phyloP scores from a whole-genome alignment of 257 asterid genomes.

The Gentiana straminea region DNA sequence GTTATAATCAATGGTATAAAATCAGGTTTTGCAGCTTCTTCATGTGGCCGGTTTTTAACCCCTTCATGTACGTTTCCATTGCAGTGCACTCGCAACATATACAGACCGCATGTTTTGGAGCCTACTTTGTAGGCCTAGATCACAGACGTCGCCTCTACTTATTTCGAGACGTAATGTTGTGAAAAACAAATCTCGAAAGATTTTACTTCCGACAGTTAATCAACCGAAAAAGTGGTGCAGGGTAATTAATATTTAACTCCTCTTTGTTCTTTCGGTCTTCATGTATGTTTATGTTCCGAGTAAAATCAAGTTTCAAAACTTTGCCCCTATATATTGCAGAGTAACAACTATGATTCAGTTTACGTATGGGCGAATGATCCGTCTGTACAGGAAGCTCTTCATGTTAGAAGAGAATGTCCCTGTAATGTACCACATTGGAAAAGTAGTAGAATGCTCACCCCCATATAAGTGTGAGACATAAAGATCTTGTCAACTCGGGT shows the following conservation, averaged over 20 bases:
- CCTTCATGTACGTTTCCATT: not conserved
- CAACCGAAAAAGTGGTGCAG: not conserved
- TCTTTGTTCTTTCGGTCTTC: not conserved
- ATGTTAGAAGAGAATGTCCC: conserved; percentile 5
- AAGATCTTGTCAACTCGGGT: too few relatives aligned
- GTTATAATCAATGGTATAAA: too few relatives aligned
- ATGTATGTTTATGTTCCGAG: not conserved
- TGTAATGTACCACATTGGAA: too few relatives aligned
- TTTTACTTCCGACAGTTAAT: not conserved
- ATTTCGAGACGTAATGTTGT: not conserved
- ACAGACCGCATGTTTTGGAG: not conserved
- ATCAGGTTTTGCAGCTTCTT: too few relatives aligned
- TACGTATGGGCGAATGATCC: conserved; percentile 2
- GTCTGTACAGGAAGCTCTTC: conserved; percentile 16
- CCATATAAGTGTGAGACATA: too few relatives aligned
- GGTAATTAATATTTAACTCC: not conserved
- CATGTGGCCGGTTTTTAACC: too few relatives aligned
- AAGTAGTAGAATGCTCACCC: too few relatives aligned
- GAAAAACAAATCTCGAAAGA: not conserved
- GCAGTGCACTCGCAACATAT: not conserved
- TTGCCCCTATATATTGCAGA: too few relatives aligned
- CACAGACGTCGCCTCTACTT: not conserved
- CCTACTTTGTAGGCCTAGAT: not conserved
- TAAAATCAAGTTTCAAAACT: too few relatives aligned
- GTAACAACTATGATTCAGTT: not conserved